Evolutionary conservation across 768 basidiomycete species (phyloP).

Genomic region (Boletus tylopilopsis): DNA sequence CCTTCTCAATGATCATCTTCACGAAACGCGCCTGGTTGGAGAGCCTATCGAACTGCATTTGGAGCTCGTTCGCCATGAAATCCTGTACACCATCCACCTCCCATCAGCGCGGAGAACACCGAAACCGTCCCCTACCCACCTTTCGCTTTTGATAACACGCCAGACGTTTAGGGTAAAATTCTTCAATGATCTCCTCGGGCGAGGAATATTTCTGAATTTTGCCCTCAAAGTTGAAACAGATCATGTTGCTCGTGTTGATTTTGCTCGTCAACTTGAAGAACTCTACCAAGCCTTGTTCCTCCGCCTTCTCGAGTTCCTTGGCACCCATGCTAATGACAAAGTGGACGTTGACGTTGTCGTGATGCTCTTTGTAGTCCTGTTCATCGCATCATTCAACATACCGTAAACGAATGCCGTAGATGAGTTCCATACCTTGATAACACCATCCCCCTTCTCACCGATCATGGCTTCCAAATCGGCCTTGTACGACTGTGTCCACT

Average conservation of each 20-base stretch:
- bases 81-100: constrained; percentile 49
- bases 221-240: constrained; percentile 93
- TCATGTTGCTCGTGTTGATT: constrained; percentile 94
- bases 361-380: constrained; percentile 97
- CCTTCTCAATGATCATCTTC: constrained; percentile 87
- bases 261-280: constrained; percentile 87
- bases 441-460: constrained; percentile 76
- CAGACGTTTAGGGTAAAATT: constrained; percentile 87
- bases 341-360: constrained; percentile 88
- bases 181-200: constrained; percentile 88
- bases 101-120: neutral
- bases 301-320: constrained; percentile 81
- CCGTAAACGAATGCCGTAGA: neutral
- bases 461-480: constrained; percentile 88
- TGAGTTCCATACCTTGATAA: constrained; percentile 62
- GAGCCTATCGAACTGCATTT: constrained; percentile 75
- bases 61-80: constrained; percentile 76
- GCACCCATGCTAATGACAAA: constrained; percentile 80
- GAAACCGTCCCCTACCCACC: constrained; percentile 38
- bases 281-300: constrained; percentile 84
- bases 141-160: constrained; percentile 96
- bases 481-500: constrained; percentile 94
- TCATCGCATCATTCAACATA: neutral
- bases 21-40: constrained; percentile 97
- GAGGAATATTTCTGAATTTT: constrained; percentile 92